Percentiles rank a stretch among this genome's conserved stretches.
Evolutionary conservation across 2,329 filamentous ascomycete genomes (phyloP).

Genomic region (Hymenotorrendiella dingleyae): DNA sequence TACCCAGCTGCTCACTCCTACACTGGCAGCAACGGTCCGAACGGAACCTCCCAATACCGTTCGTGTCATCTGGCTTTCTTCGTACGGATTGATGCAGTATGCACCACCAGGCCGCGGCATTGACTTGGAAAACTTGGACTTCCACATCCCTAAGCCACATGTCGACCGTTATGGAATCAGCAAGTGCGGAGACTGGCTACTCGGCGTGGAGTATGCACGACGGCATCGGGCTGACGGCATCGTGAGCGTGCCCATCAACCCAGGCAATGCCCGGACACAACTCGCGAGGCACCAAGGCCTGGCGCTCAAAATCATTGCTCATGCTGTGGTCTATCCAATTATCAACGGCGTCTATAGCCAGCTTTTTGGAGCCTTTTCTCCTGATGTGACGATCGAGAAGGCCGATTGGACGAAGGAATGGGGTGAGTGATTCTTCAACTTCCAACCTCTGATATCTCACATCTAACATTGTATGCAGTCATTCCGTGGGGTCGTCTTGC

Average conservation of each 20-base stretch:
- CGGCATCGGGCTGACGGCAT: constrained; percentile 13
- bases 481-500: constrained; percentile 40
- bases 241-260: constrained; percentile 15
- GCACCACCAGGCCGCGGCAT: constrained; percentile 3
- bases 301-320: not conserved
- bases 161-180: constrained; percentile 10
- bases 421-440: constrained; percentile 8
- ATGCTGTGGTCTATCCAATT: constrained; percentile 6
- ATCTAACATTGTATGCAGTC: constrained; percentile 25
- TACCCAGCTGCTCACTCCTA: constrained; percentile 30
- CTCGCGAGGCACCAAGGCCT: constrained; percentile 1
- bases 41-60: constrained; percentile 20
- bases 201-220: constrained; percentile 13
- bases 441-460: not conserved
- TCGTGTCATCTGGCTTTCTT: constrained; percentile 30
- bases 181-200: constrained; percentile 15
- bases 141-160: constrained; percentile 1
- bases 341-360: constrained; percentile 14
- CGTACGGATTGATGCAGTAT: constrained; percentile 19
- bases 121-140: constrained; percentile 15
- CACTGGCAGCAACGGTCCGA: constrained; percentile 25
- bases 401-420: constrained; percentile 10
- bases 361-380: constrained; percentile 16
- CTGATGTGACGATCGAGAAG: constrained; percentile 13
- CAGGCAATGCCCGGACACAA: constrained; percentile 14